Base-by-base conservation (phyloP, 1,284 basidiomycete genomes). In the Papiliotrema flavescens region DNA sequence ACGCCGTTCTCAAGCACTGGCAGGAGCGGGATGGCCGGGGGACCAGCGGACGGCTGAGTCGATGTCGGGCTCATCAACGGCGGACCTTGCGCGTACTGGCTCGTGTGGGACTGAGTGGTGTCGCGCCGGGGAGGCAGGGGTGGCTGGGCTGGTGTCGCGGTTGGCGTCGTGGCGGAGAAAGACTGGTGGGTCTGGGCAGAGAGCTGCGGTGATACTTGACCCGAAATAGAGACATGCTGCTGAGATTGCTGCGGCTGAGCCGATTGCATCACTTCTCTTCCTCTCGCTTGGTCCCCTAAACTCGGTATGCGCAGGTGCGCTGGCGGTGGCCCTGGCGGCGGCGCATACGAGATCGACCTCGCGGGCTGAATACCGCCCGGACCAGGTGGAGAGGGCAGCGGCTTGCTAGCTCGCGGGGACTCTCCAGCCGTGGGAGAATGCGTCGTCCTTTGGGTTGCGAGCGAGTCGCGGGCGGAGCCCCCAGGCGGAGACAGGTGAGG, bases 241-340 rank as follows among this genome's bases (percentile, higher is more conserved):
- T 32, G 28, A 32, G 28, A 11, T 11, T 32, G 28, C 28, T 32
- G 28, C 49, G 28, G 24, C 49, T 36, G 22, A 37, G 20, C n/a
- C n/a, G n/a, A n/a, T n/a, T n/a, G n/a, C n/a, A n/a, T n/a, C n/a
- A n/a, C 19, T 22, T 3, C 42, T 8, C 9, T 23, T 17, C 23
- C 24, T 5, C 8, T 22, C 32, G 52, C n/a, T 40, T 46, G 39
- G 35, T 1, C 37, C 37, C 23, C 14, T 22, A 19, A 39, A n/a
- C 47, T 47, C 14, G 47, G 48, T 47, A 50, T 53, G 11, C 50
- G 36, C n/a, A 57, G 59, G 55, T 52, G 63, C 11, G 57, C 47
- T 2, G 68, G 65, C 15, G 65, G 62, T 87, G 22, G 88, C 87
- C 68, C 81, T 74, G 66, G 71, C 80, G 83, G 87, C 62, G n/a